Conservation (phyloP, 2,329 filamentous ascomycete genomes). For the Colletotrichum sp. region DNA sequence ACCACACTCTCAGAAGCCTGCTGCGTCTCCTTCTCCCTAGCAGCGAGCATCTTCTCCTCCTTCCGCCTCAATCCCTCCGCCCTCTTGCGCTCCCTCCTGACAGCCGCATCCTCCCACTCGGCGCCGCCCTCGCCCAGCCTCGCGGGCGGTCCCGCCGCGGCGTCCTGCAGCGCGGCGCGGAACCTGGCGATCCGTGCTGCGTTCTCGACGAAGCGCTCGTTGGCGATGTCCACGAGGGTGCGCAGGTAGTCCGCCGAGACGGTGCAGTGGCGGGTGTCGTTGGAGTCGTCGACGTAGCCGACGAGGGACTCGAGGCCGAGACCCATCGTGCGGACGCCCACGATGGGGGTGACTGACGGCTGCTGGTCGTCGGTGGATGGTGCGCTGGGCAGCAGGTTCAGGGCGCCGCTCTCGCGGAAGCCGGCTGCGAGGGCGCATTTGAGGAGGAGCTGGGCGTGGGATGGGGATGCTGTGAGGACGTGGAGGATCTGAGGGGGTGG, state of each 20-base stretch:
- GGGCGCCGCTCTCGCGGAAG: constrained; percentile 88
- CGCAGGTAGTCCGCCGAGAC: constrained; percentile 73
- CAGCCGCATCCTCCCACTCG: constrained; percentile 60
- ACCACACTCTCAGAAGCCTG: not conserved
- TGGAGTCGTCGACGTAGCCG: constrained; percentile 53
- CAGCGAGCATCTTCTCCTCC: constrained; percentile 43
- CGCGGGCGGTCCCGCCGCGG: constrained; percentile 28
- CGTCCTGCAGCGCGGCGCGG: constrained; percentile 50
- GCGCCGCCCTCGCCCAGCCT: constrained; percentile 32
- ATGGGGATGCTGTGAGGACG: constrained; percentile 76
- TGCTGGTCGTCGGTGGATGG: constrained; percentile 35
- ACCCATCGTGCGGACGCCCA: constrained; percentile 85
- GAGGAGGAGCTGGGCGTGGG: constrained; percentile 77
- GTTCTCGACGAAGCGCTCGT: constrained; percentile 77
- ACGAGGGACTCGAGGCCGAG: constrained; percentile 83
- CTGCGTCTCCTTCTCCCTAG: not conserved
- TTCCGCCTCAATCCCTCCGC: constrained; percentile 62
- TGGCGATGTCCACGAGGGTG: constrained; percentile 72
- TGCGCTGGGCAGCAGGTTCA: constrained; percentile 59
- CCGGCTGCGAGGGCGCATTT: constrained; percentile 80
- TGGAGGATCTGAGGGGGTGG: constrained; percentile 76
- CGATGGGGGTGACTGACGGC: constrained; percentile 64
- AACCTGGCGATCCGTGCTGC: constrained; percentile 71
- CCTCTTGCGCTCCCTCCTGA: constrained; percentile 59
- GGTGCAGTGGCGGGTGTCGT: constrained; percentile 46